Evolutionary conservation across 78 protist genomes (phyloP).

Genomic region (Neovahlkampfia damariscottae): DNA sequence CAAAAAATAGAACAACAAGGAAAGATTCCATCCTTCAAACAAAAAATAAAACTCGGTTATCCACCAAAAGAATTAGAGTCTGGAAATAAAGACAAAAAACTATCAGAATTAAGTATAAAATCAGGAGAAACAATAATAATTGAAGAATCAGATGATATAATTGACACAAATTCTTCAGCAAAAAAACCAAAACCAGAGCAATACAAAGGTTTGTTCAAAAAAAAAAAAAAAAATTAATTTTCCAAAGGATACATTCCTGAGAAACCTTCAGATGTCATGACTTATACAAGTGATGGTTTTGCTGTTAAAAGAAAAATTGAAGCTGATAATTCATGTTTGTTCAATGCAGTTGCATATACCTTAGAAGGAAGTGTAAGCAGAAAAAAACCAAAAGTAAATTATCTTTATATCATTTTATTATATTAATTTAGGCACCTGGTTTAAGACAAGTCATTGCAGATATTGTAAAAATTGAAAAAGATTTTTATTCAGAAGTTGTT

Average conservation of each 20-base stretch:
- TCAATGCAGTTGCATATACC: background rate
- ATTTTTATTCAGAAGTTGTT: background rate
- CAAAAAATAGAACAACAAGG: background rate
- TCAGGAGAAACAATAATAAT: background rate
- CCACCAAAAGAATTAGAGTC: background rate
- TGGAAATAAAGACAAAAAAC: background rate
- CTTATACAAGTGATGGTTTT: too few species aligned
- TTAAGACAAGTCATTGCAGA: constrained; percentile 20
- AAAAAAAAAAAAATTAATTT: background rate
- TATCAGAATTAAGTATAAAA: background rate
- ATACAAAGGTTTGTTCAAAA: background rate
- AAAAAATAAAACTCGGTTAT: background rate
- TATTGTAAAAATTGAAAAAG: background rate
- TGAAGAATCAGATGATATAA: background rate
- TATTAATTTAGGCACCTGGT: too few species aligned
- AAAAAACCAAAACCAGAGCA: background rate
- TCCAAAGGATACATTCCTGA: background rate
- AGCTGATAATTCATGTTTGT: constrained; percentile 1
- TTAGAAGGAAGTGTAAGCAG: background rate
- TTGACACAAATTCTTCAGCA: background rate
- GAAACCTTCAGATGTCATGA: too few species aligned
- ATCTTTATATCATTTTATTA: too few species aligned
- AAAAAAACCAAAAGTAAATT: background rate
- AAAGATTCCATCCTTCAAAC: background rate
- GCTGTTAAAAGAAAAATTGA: background rate